Percentiles rank a stretch among this genome's conserved stretches.
Evolutionary conservation across 345 rosid genomes (phyloP).

Genomic region (Raphanus raphanistrum): DNA sequence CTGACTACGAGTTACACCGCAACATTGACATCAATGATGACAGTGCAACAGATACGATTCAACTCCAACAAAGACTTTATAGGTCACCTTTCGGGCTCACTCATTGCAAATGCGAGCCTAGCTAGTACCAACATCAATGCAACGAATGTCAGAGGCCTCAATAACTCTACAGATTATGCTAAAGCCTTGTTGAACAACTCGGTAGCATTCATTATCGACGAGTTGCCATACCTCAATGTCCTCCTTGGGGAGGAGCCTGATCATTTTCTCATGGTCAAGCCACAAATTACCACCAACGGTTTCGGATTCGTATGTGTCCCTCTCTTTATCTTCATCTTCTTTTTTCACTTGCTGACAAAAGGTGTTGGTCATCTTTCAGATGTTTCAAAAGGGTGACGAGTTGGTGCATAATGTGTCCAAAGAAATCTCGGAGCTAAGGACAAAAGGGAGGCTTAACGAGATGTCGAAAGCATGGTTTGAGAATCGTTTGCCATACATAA

Average conservation of each 20-base stretch:
- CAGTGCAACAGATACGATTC: constrained; percentile 42
- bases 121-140: constrained; percentile 8
- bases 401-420: constrained; percentile 17
- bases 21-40: constrained; percentile 49
- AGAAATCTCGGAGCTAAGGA: constrained; percentile 15
- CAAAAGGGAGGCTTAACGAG: background rate
- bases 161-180: constrained; percentile 27
- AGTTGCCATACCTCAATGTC: constrained; percentile 46
- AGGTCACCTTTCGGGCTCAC: constrained; percentile 42
- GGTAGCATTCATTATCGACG: constrained; percentile 44
- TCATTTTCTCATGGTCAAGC: constrained; percentile 34
- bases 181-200: constrained; percentile 28
- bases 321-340: background rate
- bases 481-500: background rate
- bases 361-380: constrained; percentile 9
- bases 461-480: constrained; percentile 27
- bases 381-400: constrained; percentile 25
- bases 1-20: constrained; percentile 56
- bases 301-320: constrained; percentile 43
- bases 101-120: constrained; percentile 15
- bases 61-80: constrained; percentile 21
- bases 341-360: background rate
- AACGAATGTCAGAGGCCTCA: constrained; percentile 7
- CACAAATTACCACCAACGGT: constrained; percentile 36
- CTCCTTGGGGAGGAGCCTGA: constrained; percentile 43